phyloP scores from a whole-genome alignment of 352 stramenopile genomes.

The Phytopythium kandeliae region DNA sequence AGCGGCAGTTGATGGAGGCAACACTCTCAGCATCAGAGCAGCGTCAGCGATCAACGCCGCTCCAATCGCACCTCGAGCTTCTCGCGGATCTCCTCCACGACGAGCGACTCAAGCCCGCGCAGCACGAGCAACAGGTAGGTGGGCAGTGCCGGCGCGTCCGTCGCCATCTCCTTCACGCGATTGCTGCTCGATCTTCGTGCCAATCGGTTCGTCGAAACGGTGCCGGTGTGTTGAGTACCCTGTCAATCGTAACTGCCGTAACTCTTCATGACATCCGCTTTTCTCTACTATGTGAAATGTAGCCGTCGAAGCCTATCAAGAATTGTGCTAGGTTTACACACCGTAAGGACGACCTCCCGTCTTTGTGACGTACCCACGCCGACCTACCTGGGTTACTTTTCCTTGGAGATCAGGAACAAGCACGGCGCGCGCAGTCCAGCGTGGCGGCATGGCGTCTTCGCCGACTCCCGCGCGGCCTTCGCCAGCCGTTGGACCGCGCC shows the following conservation, averaged over 20 bases:
- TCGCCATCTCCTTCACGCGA: conserved; percentile 9
- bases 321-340: no score
- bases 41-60: no score
- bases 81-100: conserved; percentile 55
- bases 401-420: no score
- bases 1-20: no score
- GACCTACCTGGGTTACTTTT: no score
- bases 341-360: neutral
- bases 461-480: neutral
- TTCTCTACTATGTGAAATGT: no score
- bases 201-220: conserved; percentile 7
- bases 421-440: no score
- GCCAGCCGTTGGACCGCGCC: neutral
- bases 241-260: neutral
- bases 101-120: conserved; percentile 67
- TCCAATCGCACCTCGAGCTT: conserved; percentile 58
- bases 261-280: no score
- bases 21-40: neutral
- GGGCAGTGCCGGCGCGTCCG: conserved; percentile 9
- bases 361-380: no score
- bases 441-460: neutral
- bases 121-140: conserved; percentile 78
- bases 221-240: neutral
- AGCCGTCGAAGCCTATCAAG: no score
- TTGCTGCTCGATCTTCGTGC: neutral